Evolutionary conservation across 139 green algal species (phyloP).

Genomic region (Zygnema cylindricum): DNA sequence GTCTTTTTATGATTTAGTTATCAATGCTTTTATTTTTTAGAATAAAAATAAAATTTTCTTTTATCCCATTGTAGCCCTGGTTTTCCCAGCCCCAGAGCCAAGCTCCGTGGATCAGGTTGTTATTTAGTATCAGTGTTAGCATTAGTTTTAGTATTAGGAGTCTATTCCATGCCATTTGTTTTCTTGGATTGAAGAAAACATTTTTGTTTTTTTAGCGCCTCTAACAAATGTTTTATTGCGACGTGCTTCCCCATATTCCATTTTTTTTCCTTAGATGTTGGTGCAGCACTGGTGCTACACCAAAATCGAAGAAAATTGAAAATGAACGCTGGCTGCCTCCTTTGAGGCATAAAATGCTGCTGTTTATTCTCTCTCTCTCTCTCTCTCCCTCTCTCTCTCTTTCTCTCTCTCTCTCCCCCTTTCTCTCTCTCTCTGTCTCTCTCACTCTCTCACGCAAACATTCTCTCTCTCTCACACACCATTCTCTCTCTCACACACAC

Average conservation of each 20-base stretch:
- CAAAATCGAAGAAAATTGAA: too few species aligned
- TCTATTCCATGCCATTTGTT: not conserved
- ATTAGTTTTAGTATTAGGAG: too few species aligned
- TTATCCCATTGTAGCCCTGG: not conserved
- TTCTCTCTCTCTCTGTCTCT: conserved; percentile 6
- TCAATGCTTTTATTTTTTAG: not conserved
- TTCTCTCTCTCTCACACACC: not conserved
- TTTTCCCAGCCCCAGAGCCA: not conserved
- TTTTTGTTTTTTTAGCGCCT: conserved; percentile 51
- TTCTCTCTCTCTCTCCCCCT: not conserved
- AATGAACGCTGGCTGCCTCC: not conserved
- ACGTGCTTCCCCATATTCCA: conserved; percentile 64
- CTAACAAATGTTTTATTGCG: conserved; percentile 55
- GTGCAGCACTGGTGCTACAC: not conserved
- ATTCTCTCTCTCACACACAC: not conserved
- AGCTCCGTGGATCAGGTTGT: too few species aligned
- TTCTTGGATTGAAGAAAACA: not conserved
- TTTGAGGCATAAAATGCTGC: not conserved
- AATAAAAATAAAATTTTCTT: not conserved
- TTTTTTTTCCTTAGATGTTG: conserved; percentile 58
- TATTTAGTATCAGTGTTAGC: too few species aligned
- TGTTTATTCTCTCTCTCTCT: not conserved
- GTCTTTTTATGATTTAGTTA: too few species aligned
- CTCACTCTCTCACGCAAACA: not conserved
- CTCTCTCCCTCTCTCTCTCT: conserved; percentile 11